Conservation (phyloP, 257 asterid genomes). For the Rehmannia glutinosa region DNA sequence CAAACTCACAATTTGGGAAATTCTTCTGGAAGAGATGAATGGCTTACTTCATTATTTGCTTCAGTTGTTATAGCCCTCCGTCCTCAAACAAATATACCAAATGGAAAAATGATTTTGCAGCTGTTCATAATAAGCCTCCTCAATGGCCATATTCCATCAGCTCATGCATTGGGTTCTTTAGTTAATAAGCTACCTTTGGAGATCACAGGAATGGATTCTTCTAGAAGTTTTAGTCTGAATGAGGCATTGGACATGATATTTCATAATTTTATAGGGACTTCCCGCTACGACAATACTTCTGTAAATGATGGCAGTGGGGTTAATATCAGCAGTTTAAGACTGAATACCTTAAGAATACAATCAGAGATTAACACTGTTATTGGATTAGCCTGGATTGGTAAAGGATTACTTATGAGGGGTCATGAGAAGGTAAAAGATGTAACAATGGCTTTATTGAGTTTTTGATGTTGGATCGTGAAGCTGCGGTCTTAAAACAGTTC, state of each 20-base stretch:
- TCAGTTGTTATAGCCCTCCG: constrained; percentile 72
- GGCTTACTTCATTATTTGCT: constrained; percentile 68
- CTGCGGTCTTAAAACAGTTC: constrained; percentile 25
- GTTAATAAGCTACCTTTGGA: constrained; percentile 82
- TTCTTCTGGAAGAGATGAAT: constrained; percentile 45
- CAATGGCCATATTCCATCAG: constrained; percentile 78
- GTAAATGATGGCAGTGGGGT: constrained; percentile 35
- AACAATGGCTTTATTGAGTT: constrained; percentile 58
- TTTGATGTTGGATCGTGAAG: constrained; percentile 37
- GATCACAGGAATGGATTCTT: constrained; percentile 24
- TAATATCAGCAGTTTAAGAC: constrained; percentile 36
- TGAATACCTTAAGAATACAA: constrained; percentile 26
- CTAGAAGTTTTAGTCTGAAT: constrained; percentile 41
- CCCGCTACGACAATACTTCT: constrained; percentile 15
- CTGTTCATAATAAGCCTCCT: constrained; percentile 49
- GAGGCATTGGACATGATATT: constrained; percentile 59
- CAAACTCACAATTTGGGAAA: constrained; percentile 21
- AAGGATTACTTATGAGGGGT: constrained; percentile 95
- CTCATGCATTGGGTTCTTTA: constrained; percentile 95
- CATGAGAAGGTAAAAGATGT: constrained; percentile 79
- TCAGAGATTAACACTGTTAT: constrained; percentile 37
- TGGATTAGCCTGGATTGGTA: constrained; percentile 96
- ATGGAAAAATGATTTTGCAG: constrained; percentile 49
- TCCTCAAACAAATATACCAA: constrained; percentile 65
- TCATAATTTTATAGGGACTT: constrained; percentile 34